Evolutionary conservation across 176 grass and related monocot species (phyloP).

Genomic region (Themeda triandra): DNA sequence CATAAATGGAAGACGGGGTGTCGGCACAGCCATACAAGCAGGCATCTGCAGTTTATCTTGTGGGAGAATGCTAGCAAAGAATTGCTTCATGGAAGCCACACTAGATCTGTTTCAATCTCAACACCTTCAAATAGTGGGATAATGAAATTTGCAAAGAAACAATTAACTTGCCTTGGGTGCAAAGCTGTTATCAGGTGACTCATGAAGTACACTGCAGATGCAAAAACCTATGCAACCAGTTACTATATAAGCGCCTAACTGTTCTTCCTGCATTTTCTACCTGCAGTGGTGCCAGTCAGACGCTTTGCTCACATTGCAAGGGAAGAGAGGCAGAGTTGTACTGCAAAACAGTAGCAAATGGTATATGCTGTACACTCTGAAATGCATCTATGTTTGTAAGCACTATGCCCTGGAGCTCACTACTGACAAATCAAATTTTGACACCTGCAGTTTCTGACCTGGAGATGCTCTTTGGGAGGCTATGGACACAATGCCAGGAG

Average conservation of each 20-base stretch:
- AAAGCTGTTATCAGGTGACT: no score
- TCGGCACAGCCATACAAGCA: no score
- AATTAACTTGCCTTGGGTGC: no score
- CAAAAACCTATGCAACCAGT: no score
- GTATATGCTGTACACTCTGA: slow-evolving; percentile 31
- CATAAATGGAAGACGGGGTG: no score
- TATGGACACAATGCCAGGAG: slow-evolving; percentile 99
- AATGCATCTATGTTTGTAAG: background rate
- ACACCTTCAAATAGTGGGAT: slow-evolving; percentile 97
- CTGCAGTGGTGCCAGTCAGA: slow-evolving; percentile 65
- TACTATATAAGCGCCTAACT: no score
- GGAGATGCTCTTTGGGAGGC: slow-evolving; percentile 84
- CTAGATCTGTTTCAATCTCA: slow-evolving; percentile 89
- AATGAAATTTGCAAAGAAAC: no score
- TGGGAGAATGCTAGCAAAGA: slow-evolving; percentile 95
- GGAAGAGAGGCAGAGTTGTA: slow-evolving; percentile 98
- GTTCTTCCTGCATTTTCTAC: slow-evolving; percentile 1
- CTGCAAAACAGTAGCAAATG: slow-evolving; percentile 90
- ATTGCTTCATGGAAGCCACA: slow-evolving; percentile 96
- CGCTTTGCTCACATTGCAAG: slow-evolving; percentile 92
- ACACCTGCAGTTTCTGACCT: slow-evolving; percentile 66
- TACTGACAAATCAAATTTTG: slow-evolving; percentile 4
- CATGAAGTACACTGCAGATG: no score
- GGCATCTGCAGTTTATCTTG: no score
- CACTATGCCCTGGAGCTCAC: background rate